These are phyloP conservation scores for Phanerodontia chrysosporium DNA, from an alignment of 768 basidiomycete species.

Conservation along the genomic window DNA sequence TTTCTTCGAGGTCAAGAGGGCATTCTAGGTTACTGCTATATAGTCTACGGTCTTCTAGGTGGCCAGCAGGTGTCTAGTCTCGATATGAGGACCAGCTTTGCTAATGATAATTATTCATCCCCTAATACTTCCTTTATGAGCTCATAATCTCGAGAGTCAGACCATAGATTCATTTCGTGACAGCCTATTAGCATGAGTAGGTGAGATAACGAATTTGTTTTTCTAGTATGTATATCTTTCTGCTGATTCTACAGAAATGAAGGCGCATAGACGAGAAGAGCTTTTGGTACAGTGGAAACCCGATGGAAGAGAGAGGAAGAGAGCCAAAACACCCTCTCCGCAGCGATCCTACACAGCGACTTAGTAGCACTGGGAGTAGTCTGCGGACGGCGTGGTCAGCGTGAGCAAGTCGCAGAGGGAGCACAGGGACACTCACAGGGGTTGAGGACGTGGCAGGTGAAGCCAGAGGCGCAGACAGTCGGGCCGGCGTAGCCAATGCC, in stretches of 20 bases:
- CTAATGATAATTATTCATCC: not conserved
- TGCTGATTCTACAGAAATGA: too few relatives aligned
- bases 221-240: not conserved
- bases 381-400: not conserved
- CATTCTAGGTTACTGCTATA: slow-evolving; percentile 45
- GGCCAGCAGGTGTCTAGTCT: not conserved
- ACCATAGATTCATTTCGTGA: too few relatives aligned
- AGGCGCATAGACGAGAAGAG: too few relatives aligned
- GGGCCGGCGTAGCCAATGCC: slow-evolving; percentile 15
- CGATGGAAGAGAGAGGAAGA: too few relatives aligned
- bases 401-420: not conserved
- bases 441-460: slow-evolving; percentile 11
- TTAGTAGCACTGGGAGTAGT: slow-evolving; percentile 10
- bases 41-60: not conserved
- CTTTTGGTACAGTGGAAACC: not conserved
- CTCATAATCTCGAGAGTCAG: too few relatives aligned
- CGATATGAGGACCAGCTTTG: not conserved
- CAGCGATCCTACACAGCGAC: not conserved
- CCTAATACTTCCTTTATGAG: too few relatives aligned
- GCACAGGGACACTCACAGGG: not conserved
- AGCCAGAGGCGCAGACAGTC: slow-evolving; percentile 6
- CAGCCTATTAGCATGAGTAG: too few relatives aligned
- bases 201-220: too few relatives aligned
- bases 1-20: slow-evolving; percentile 89
- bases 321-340: not conserved